Evolutionary conservation across 495 filamentous ascomycete species (phyloP).

Genomic region (Penicillium lividum): DNA sequence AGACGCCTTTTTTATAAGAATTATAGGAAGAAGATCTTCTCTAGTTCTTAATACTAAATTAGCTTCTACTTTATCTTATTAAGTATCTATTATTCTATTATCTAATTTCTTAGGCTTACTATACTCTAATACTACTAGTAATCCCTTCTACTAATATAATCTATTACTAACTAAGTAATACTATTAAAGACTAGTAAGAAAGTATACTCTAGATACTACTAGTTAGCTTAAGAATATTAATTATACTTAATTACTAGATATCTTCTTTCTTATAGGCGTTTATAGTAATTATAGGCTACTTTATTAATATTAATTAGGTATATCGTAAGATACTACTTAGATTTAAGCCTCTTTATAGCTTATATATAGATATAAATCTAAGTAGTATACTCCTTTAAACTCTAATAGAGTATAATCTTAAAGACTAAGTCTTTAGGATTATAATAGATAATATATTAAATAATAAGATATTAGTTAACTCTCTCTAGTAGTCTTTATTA

Average conservation of each 20-base stretch:
- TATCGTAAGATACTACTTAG: conserved; percentile 25
- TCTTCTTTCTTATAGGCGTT: conserved; percentile 17
- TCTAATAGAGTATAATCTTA: too few relatives aligned
- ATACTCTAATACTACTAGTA: background rate
- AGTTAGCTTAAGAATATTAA: conserved; percentile 12
- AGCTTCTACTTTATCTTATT: too few relatives aligned
- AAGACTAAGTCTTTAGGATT: too few relatives aligned
- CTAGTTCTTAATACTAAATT: too few relatives aligned
- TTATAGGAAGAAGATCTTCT: too few relatives aligned
- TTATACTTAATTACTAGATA: conserved; percentile 21
- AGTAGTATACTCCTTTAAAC: conserved; percentile 14
- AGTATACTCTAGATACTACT: conserved; percentile 9
- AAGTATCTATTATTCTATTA: too few relatives aligned
- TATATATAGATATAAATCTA: conserved; percentile 14
- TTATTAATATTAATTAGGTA: conserved; percentile 21
- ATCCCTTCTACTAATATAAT: background rate
- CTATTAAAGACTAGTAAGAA: conserved; percentile 9
- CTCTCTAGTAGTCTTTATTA: too few relatives aligned
- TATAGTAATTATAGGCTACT: conserved; percentile 25
- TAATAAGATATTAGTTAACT: too few relatives aligned
- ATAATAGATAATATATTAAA: too few relatives aligned
- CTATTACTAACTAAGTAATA: background rate
- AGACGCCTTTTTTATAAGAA: too few relatives aligned
- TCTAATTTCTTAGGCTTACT: background rate
- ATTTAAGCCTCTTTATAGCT: conserved; percentile 19